These are phyloP conservation scores for Sarocladium kiliense DNA, from an alignment of 2,329 filamentous ascomycete genomes.

Conservation along the genomic window DNA sequence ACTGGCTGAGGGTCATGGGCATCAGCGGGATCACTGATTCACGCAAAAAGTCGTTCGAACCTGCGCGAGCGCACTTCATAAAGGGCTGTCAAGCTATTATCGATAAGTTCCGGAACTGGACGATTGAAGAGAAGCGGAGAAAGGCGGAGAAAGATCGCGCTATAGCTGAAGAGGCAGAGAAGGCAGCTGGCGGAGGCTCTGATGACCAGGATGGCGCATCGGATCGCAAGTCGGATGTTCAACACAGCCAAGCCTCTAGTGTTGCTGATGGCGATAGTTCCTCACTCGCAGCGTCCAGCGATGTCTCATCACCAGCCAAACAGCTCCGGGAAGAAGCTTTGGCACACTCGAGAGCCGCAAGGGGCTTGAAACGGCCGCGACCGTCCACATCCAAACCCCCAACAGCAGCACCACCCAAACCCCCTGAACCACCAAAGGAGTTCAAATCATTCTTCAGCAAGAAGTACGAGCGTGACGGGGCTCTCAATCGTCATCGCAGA, in stretches of 20 bases:
- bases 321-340: slow-evolving; percentile 71
- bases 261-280: slow-evolving; percentile 35
- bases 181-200: slow-evolving; percentile 17
- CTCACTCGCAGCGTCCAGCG: slow-evolving; percentile 54
- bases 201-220: slow-evolving; percentile 29
- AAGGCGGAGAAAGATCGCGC: slow-evolving; percentile 68
- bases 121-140: slow-evolving; percentile 79
- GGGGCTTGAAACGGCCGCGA: background rate
- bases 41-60: slow-evolving; percentile 81
- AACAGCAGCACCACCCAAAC: slow-evolving; percentile 18
- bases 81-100: slow-evolving; percentile 75
- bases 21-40: slow-evolving; percentile 80
- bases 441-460: slow-evolving; percentile 87
- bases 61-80: slow-evolving; percentile 80
- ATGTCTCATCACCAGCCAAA: slow-evolving; percentile 45
- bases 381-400: slow-evolving; percentile 14
- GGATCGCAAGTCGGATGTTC: slow-evolving; percentile 16
- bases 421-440: slow-evolving; percentile 45
- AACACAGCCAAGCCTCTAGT: background rate
- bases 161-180: slow-evolving; percentile 25
- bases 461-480: slow-evolving; percentile 71
- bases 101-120: slow-evolving; percentile 85
- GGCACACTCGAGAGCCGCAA: slow-evolving; percentile 25
- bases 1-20: slow-evolving; percentile 91
- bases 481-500: slow-evolving; percentile 67